Percentiles rank a stretch among this genome's conserved stretches.
Evolutionary conservation across 31 red algal species (phyloP).

Genomic region (Porphyra umbilicalis): DNA sequence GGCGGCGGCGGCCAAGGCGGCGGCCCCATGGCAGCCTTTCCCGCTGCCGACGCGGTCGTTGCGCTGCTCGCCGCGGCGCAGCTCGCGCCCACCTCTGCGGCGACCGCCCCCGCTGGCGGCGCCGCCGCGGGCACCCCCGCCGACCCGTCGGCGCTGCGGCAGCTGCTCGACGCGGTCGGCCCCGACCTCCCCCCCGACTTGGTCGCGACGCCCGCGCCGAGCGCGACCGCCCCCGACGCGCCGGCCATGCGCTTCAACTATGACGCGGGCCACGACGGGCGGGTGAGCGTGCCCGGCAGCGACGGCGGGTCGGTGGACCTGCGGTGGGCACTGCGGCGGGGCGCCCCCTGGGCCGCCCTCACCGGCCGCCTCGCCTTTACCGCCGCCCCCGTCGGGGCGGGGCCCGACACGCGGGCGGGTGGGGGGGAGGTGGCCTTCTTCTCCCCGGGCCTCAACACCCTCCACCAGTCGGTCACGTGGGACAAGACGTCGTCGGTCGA

Average conservation of each 20-base stretch:
- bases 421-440: constrained; percentile 12
- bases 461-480: constrained; percentile 18
- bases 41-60: too few species aligned
- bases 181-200: constrained; percentile 21
- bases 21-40: too few species aligned
- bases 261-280: constrained; percentile 45
- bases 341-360: not conserved
- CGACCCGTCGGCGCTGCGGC: not conserved
- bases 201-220: constrained; percentile 3
- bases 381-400: not conserved
- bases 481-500: constrained; percentile 16
- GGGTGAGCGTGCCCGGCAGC: constrained; percentile 30
- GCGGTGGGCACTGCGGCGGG: constrained; percentile 13
- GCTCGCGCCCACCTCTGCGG: too few species aligned
- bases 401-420: too few species aligned
- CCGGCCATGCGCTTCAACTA: constrained; percentile 38
- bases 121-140: too few species aligned
- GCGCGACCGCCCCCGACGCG: constrained; percentile 6
- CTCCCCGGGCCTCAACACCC: constrained; percentile 44
- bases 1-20: too few species aligned
- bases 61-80: too few species aligned
- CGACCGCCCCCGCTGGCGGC: too few species aligned
- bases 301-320: constrained; percentile 21
- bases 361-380: constrained; percentile 9
- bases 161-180: constrained; percentile 12